A percentile compares a stretch with the other conserved stretches of the same genome.
Conservation (phyloP, 1,284 basidiomycete genomes). For the Irpex rosettiformis region DNA sequence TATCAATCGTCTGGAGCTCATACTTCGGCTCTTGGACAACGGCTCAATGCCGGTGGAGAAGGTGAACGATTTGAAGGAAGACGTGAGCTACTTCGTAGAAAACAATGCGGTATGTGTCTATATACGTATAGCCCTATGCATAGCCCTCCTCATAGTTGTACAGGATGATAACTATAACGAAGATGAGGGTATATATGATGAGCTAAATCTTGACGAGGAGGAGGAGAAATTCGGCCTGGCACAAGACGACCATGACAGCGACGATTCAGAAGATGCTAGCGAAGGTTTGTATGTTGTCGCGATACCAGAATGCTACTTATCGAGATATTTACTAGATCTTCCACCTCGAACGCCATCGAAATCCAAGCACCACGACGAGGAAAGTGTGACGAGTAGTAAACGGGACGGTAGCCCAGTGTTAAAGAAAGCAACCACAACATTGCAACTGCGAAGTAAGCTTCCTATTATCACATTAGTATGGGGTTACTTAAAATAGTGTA, state of each 20-base stretch:
- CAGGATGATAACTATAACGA: slow-evolving; percentile 98
- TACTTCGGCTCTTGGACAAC: slow-evolving; percentile 92
- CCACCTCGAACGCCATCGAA: slow-evolving; percentile 63
- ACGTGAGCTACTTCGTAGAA: slow-evolving; percentile 96
- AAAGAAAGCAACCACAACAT: slow-evolving; percentile 63
- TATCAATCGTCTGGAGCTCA: slow-evolving; percentile 88
- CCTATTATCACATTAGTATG: not conserved
- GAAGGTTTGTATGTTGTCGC: slow-evolving; percentile 45
- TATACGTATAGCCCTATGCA: slow-evolving; percentile 5
- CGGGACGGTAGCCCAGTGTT: slow-evolving; percentile 74
- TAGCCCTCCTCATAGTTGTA: slow-evolving; percentile 3
- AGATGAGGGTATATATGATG: slow-evolving; percentile 97
- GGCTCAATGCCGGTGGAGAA: slow-evolving; percentile 84
- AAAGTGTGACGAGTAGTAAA: slow-evolving; percentile 66
- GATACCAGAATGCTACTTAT: not conserved
- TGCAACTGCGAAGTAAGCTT: slow-evolving; percentile 64
- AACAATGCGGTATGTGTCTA: slow-evolving; percentile 79
- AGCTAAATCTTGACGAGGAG: slow-evolving; percentile 96
- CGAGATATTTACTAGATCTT: slow-evolving; percentile 32
- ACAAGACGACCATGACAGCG: slow-evolving; percentile 66
- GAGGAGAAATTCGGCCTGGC: slow-evolving; percentile 88
- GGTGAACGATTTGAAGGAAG: slow-evolving; percentile 85
- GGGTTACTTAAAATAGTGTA: slow-evolving; percentile 21
- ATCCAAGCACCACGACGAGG: slow-evolving; percentile 71
- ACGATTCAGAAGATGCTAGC: slow-evolving; percentile 68